Conservation (phyloP, 2,329 filamentous ascomycete species). For the Fonsecaea erecta region DNA sequence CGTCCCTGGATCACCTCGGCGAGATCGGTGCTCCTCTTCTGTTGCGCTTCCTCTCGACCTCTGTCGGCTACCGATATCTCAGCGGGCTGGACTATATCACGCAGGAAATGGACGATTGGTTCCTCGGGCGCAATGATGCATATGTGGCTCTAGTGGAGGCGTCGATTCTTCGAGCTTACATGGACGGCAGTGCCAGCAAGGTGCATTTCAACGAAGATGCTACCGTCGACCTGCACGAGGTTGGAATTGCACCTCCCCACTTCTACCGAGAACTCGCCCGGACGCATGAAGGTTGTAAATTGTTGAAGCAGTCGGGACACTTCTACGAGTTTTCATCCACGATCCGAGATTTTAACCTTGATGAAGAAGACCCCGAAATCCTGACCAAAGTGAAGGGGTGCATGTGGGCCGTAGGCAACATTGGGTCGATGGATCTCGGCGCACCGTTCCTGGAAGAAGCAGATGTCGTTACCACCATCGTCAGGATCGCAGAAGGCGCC, state of each 20-base stretch:
- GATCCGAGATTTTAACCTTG: conserved; percentile 84
- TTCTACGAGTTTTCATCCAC: conserved; percentile 91
- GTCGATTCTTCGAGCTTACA: conserved; percentile 84
- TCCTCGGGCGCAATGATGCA: conserved; percentile 92
- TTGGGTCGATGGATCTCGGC: conserved; percentile 96
- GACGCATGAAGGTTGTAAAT: conserved; percentile 86
- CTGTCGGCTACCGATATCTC: conserved; percentile 95
- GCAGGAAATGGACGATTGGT: conserved; percentile 99
- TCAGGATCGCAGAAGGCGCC: conserved; percentile 84
- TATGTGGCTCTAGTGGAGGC: conserved; percentile 95
- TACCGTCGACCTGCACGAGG: conserved; percentile 63
- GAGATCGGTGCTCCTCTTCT: conserved; percentile 95
- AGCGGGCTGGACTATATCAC: conserved; percentile 98
- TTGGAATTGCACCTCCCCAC: conserved; percentile 79
- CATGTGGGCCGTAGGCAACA: conserved; percentile 96
- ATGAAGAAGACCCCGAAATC: conserved; percentile 80
- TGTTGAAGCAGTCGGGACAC: conserved; percentile 90
- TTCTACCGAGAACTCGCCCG: conserved; percentile 96
- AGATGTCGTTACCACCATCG: conserved; percentile 84
- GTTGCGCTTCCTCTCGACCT: conserved; percentile 90
- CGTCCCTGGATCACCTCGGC: conserved; percentile 90
- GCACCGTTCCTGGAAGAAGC: conserved; percentile 90
- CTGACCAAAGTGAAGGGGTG: conserved; percentile 95
- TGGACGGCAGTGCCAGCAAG: conserved; percentile 54
- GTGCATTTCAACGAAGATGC: conserved; percentile 57